Conservation (phyloP, 805 yeast genomes). For the Pichia thaimueangensis region DNA sequence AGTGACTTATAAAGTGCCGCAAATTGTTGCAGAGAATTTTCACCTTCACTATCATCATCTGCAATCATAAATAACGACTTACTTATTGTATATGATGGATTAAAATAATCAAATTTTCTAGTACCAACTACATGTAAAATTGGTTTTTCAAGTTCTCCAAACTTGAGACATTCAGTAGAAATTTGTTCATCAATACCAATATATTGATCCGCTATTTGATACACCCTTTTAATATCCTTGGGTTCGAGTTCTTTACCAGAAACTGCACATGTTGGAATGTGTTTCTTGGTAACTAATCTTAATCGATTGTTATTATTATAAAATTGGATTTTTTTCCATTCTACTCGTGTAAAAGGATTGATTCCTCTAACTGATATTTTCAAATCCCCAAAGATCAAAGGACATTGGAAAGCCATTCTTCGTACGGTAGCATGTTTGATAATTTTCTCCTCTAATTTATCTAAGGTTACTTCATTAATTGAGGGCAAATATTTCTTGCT, state of each 20-base stretch:
- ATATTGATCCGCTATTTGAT: constrained; percentile 41
- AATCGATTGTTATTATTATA: constrained; percentile 48
- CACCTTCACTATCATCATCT: constrained; percentile 45
- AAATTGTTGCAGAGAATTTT: constrained; percentile 63
- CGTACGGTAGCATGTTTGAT: constrained; percentile 54
- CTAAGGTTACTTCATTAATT: constrained; percentile 36
- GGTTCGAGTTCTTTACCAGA: constrained; percentile 37
- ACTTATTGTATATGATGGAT: constrained; percentile 45
- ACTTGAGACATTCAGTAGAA: constrained; percentile 12
- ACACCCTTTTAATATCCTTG: constrained; percentile 32
- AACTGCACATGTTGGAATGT: constrained; percentile 34
- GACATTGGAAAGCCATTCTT: constrained; percentile 56
- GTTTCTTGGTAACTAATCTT: constrained; percentile 44
- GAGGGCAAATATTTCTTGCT: constrained; percentile 25
- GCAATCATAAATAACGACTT: constrained; percentile 65
- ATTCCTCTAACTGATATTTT: constrained; percentile 69
- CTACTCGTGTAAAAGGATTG: constrained; percentile 38
- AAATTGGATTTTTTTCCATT: constrained; percentile 30
- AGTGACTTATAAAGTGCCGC: constrained; percentile 61
- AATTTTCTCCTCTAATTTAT: constrained; percentile 42
- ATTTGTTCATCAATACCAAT: constrained; percentile 20
- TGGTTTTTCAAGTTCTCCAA: constrained; percentile 35
- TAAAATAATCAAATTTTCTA: constrained; percentile 39
- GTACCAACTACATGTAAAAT: constrained; percentile 65
- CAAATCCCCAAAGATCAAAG: constrained; percentile 47